phyloP scores from a whole-genome alignment of 176 grass and related monocot genomes.

The Ananas comosus region DNA sequence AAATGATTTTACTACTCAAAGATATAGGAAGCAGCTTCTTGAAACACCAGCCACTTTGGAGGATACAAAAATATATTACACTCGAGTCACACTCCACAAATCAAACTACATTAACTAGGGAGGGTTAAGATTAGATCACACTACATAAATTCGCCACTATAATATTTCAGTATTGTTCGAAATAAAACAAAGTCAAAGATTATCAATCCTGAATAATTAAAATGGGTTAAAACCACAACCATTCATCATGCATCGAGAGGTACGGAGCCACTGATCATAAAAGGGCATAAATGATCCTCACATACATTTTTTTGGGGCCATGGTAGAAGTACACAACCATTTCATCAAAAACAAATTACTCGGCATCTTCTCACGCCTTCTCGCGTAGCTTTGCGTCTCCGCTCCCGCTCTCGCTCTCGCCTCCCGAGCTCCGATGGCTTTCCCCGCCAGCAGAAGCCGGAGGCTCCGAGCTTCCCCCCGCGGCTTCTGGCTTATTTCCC shows the following conservation, averaged over 20 bases:
- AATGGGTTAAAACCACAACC: neutral
- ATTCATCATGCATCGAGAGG: neutral
- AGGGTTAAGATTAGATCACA: too few species aligned
- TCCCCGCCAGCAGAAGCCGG: neutral
- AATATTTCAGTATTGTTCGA: too few species aligned
- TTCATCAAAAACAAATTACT: neutral
- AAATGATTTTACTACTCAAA: too few species aligned
- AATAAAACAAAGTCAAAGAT: too few species aligned
- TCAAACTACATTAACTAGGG: too few species aligned
- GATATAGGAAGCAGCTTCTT: too few species aligned
- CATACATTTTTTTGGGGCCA: neutral
- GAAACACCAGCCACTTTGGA: too few species aligned
- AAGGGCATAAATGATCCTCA: neutral
- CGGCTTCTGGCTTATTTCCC: neutral
- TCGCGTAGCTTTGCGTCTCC: neutral
- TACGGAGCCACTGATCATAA: neutral
- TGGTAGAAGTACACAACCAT: neutral
- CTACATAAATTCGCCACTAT: too few species aligned
- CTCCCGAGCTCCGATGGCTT: conserved; percentile 1
- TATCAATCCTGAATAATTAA: too few species aligned
- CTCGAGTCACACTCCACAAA: too few species aligned
- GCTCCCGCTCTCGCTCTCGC: neutral
- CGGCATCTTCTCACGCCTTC: neutral
- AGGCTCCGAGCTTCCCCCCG: neutral
- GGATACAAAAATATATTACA: too few species aligned